Evolutionary conservation across 768 basidiomycete species (phyloP).

Genomic region (Pholiota molesta): DNA sequence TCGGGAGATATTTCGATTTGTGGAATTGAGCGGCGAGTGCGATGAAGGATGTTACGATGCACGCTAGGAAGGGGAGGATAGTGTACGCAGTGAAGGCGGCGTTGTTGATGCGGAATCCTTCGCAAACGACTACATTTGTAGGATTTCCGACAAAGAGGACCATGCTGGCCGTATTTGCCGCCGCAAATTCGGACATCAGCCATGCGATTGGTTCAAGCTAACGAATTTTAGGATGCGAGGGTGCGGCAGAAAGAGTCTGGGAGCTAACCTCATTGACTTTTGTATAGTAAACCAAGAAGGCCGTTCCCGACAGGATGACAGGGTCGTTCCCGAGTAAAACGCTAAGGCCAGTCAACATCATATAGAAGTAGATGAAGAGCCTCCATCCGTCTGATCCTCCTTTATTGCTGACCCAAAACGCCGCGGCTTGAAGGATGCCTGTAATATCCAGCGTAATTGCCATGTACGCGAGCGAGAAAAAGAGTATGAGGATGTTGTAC

Average conservation of each 20-base stretch:
- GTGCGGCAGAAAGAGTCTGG: background rate
- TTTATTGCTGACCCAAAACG: constrained; percentile 85
- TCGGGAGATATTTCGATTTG: constrained; percentile 54
- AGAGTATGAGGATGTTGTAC: constrained; percentile 91
- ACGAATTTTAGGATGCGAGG: background rate
- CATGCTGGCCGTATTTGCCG: constrained; percentile 79
- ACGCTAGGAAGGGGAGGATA: constrained; percentile 77
- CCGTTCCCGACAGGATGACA: constrained; percentile 88
- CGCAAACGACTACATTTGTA: constrained; percentile 92
- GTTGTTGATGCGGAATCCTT: constrained; percentile 80
- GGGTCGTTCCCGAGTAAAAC: constrained; percentile 91
- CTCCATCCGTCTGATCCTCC: constrained; percentile 71
- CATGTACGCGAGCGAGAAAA: constrained; percentile 92
- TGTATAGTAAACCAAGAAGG: constrained; percentile 89
- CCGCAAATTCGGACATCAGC: constrained; percentile 78
- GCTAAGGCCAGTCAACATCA: constrained; percentile 78
- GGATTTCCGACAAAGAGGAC: constrained; percentile 86
- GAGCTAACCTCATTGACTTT: constrained; percentile 46
- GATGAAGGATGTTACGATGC: constrained; percentile 60
- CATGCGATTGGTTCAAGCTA: constrained; percentile 57
- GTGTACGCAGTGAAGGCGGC: constrained; percentile 82
- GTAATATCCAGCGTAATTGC: constrained; percentile 90
- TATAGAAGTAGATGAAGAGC: constrained; percentile 80
- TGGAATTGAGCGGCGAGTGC: constrained; percentile 64
- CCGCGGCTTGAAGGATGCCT: constrained; percentile 83